These are phyloP conservation scores for Zoysia matrella DNA, from an alignment of 202 grass and related monocot species.

Conservation along the genomic window DNA sequence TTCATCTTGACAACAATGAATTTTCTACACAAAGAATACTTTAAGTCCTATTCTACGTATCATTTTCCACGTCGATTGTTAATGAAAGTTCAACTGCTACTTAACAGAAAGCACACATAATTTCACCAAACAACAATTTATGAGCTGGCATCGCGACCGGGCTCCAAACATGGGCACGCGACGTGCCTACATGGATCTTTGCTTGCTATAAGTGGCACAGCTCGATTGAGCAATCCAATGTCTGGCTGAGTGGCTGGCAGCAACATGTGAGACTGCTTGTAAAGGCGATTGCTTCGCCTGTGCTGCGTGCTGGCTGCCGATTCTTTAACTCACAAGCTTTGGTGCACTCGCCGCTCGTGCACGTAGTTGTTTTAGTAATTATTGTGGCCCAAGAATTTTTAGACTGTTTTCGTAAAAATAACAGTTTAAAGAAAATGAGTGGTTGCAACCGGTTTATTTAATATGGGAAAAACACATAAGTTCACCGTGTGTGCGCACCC, in stretches of 20 bases:
- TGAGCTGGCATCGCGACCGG: not conserved
- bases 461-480: too few species aligned
- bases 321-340: not conserved
- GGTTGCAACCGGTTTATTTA: too few species aligned
- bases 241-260: not conserved
- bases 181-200: not conserved
- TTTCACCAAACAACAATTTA: not conserved
- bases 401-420: too few species aligned
- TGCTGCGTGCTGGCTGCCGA: not conserved
- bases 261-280: not conserved
- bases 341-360: too few species aligned
- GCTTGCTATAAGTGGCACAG: too few species aligned
- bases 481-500: too few species aligned
- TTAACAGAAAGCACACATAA: slow-evolving; percentile 26
- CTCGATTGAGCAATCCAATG: not conserved
- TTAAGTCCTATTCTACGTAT: too few species aligned
- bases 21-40: too few species aligned
- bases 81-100: not conserved
- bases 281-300: not conserved
- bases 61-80: too few species aligned
- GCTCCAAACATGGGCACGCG: not conserved
- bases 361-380: too few species aligned
- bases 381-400: too few species aligned
- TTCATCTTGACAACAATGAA: not conserved
- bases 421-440: too few species aligned